These are phyloP conservation scores for Globisporangium solare DNA, from an alignment of 352 stramenopile genomes.

Conservation along the genomic window DNA sequence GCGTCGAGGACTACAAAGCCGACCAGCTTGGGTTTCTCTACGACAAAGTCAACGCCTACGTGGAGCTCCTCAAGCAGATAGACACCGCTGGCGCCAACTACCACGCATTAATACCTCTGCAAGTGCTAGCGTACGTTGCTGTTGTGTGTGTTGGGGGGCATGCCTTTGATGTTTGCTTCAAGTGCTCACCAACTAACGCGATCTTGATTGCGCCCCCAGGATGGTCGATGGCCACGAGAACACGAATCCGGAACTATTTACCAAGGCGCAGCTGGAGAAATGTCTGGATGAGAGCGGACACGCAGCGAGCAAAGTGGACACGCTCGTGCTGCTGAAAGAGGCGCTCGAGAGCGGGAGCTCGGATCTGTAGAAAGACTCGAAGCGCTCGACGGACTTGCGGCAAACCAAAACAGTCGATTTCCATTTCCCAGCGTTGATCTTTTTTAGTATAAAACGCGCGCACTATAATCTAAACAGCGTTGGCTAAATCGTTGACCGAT, in stretches of 20 bases:
- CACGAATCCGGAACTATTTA: conserved; percentile 68
- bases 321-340: conserved; percentile 45
- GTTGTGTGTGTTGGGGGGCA: neutral
- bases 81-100: conserved; percentile 40
- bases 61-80: conserved; percentile 51
- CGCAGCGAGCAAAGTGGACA: conserved; percentile 40
- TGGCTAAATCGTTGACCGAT: too few species aligned
- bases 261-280: conserved; percentile 55
- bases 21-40: conserved; percentile 56
- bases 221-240: conserved; percentile 48
- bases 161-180: neutral
- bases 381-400: too few species aligned
- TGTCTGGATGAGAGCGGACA: conserved; percentile 52
- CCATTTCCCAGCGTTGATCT: too few species aligned
- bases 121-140: conserved; percentile 47
- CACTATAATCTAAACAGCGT: too few species aligned
- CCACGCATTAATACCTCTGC: conserved; percentile 50
- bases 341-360: conserved; percentile 40
- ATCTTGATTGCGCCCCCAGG: conserved; percentile 14
- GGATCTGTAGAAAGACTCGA: conserved; percentile 16
- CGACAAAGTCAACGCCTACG: conserved; percentile 55
- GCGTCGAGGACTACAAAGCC: conserved; percentile 53
- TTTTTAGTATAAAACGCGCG: too few species aligned
- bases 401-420: neutral
- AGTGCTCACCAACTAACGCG: neutral